A percentile compares a stretch with the other conserved stretches of the same genome.
These are phyloP conservation scores for Mycena chlorophos DNA, from an alignment of 768 basidiomycete species.

Conservation along the genomic window DNA sequence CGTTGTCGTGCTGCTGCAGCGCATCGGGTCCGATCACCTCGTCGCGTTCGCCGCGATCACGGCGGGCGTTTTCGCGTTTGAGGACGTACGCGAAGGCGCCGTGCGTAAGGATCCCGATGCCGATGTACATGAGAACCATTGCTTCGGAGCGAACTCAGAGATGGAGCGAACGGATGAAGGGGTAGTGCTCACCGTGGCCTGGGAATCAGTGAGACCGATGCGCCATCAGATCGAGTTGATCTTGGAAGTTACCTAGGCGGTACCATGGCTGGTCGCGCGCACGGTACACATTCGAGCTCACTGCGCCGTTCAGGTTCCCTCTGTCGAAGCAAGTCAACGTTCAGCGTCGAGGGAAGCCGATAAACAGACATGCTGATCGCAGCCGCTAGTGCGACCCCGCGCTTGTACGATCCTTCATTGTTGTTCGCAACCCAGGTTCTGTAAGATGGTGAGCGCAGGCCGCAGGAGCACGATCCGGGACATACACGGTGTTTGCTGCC, in stretches of 20 bases:
- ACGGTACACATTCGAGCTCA: conserved; percentile 75
- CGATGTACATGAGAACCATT: conserved; percentile 69
- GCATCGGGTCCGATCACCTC: conserved; percentile 64
- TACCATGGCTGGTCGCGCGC: conserved; percentile 67
- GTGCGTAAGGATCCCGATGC: conserved; percentile 59
- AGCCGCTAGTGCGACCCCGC: conserved; percentile 67
- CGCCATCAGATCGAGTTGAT: conserved; percentile 21
- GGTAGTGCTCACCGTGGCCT: conserved; percentile 18
- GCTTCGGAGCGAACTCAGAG: conserved; percentile 29
- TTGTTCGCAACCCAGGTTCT: conserved; percentile 76
- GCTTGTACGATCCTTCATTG: conserved; percentile 73
- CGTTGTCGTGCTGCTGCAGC: conserved; percentile 45
- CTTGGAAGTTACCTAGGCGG: conserved; percentile 37
- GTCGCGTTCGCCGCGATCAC: conserved; percentile 68
- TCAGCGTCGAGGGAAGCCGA: conserved; percentile 21
- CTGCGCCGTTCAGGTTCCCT: conserved; percentile 75
- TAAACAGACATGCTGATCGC: conserved; percentile 51
- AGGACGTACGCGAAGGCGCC: conserved; percentile 48
- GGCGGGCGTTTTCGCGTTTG: conserved; percentile 57
- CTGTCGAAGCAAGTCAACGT: conserved; percentile 30
- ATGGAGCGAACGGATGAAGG: no score
- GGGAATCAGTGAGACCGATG: conserved; percentile 26
- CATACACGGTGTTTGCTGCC: conserved; percentile 54
- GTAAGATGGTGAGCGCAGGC: conserved; percentile 18
- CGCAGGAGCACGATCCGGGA: conserved; percentile 5